Evolutionary conservation across 768 basidiomycete genomes (phyloP).

Genomic region (Hygrocybe coccinea): DNA sequence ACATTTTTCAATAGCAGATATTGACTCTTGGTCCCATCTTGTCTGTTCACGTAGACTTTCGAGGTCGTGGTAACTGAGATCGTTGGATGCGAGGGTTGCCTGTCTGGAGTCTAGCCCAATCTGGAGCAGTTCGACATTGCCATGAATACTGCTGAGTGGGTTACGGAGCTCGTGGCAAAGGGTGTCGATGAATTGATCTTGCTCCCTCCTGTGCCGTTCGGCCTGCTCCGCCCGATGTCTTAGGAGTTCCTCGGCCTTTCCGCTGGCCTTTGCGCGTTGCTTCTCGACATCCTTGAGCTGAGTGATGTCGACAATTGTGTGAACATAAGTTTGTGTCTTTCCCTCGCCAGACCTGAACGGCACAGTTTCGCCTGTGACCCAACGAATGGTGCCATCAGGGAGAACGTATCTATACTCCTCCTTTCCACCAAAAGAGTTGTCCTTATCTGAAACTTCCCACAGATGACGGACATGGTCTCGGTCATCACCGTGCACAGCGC

Average conservation of each 20-base stretch:
- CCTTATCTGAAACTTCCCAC: conserved; percentile 1
- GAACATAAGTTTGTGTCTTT: neutral
- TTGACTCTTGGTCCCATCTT: conserved; percentile 5
- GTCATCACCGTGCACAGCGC: conserved; percentile 4
- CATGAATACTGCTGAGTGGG: conserved; percentile 7
- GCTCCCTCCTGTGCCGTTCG: conserved; percentile 3
- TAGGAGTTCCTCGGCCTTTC: conserved; percentile 6
- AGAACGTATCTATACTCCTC: conserved; percentile 9
- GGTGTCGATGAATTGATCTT: conserved; percentile 8
- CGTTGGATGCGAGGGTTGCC: neutral
- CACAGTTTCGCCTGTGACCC: conserved; percentile 6
- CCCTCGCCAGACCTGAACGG: neutral
- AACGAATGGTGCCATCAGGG: neutral
- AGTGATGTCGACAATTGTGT: conserved; percentile 7
- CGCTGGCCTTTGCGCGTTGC: conserved; percentile 3
- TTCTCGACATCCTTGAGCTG: conserved; percentile 4
- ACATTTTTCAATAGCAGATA: conserved; percentile 8
- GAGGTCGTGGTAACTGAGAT: neutral
- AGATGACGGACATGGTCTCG: conserved; percentile 4
- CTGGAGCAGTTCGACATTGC: conserved; percentile 7
- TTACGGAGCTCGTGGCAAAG: conserved; percentile 9
- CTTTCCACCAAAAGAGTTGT: conserved; percentile 1
- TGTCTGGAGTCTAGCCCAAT: neutral
- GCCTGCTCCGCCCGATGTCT: conserved; percentile 3
- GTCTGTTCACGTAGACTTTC: conserved; percentile 3